Evolutionary conservation across 1,139 yeast genomes (phyloP).

Genomic region (Candida sojae): DNA sequence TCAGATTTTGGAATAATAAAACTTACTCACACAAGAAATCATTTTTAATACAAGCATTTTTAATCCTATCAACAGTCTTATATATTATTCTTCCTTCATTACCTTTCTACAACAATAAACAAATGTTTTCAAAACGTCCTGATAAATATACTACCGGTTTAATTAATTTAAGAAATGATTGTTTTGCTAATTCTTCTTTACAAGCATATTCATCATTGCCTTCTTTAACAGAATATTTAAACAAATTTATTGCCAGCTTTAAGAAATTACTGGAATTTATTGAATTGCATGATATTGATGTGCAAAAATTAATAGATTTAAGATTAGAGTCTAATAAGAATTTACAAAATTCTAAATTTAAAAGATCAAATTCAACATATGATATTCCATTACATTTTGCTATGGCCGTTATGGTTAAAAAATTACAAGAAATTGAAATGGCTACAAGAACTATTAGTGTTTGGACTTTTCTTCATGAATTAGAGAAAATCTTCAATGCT

Average conservation of each 20-base stretch:
- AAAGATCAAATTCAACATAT: constrained; percentile 25
- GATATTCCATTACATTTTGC: constrained; percentile 58
- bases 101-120: constrained; percentile 6
- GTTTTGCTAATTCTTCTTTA: constrained; percentile 89
- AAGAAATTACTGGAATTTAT: constrained; percentile 30
- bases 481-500: constrained; percentile 78
- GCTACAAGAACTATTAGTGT: constrained; percentile 63
- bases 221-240: constrained; percentile 61
- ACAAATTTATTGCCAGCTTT: constrained; percentile 35
- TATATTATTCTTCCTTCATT: constrained; percentile 29
- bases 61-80: constrained; percentile 15
- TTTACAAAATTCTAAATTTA: constrained; percentile 28
- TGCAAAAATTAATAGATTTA: constrained; percentile 19
- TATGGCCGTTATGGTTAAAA: constrained; percentile 52
- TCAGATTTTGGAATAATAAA: constrained; percentile 13
- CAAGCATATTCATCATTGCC: constrained; percentile 82
- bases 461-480: constrained; percentile 72
- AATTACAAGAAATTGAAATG: constrained; percentile 64
- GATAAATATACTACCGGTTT: constrained; percentile 82
- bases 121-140: constrained; percentile 57
- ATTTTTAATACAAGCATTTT: constrained; percentile 9
- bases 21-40: constrained; percentile 11
- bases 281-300: constrained; percentile 22
- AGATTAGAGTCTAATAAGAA: constrained; percentile 13
- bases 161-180: constrained; percentile 79